Evolutionary conservation across 768 basidiomycete species (phyloP).

Genomic region (Boletus rufocinnamomeus): DNA sequence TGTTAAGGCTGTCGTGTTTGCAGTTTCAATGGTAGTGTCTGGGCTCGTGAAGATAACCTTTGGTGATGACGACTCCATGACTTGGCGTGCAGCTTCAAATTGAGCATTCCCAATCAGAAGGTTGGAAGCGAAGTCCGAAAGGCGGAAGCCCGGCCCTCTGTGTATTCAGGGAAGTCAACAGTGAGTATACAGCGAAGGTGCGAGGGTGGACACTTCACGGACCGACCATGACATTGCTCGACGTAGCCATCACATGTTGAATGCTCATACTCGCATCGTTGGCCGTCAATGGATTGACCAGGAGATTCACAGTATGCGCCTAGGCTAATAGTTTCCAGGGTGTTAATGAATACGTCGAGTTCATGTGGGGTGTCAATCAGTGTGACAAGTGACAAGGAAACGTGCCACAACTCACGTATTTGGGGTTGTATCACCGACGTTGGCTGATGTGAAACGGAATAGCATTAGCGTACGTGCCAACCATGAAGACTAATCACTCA

Average conservation of each 20-base stretch:
- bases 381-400: background rate
- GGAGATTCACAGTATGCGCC: conserved; percentile 81
- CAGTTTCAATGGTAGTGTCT: conserved; percentile 22
- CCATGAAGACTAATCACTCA: background rate
- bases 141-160: conserved; percentile 75
- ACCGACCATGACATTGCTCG: conserved; percentile 73
- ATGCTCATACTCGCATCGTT: conserved; percentile 65
- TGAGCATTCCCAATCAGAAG: conserved; percentile 69
- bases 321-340: conserved; percentile 38
- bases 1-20: conserved; percentile 34
- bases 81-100: conserved; percentile 63
- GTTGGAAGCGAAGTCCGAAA: conserved; percentile 77
- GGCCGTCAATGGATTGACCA: conserved; percentile 65
- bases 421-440: conserved; percentile 78
- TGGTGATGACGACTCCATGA: conserved; percentile 49
- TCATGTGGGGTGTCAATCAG: background rate
- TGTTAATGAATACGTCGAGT: background rate
- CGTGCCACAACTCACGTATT: conserved; percentile 58
- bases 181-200: background rate
- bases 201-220: conserved; percentile 13
- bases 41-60: conserved; percentile 17
- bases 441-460: conserved; percentile 45
- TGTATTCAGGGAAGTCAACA: background rate
- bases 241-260: conserved; percentile 76
- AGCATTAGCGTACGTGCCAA: background rate